Base-by-base conservation (phyloP, 495 filamentous ascomycete genomes). In the Trichoderma asperelloides region DNA sequence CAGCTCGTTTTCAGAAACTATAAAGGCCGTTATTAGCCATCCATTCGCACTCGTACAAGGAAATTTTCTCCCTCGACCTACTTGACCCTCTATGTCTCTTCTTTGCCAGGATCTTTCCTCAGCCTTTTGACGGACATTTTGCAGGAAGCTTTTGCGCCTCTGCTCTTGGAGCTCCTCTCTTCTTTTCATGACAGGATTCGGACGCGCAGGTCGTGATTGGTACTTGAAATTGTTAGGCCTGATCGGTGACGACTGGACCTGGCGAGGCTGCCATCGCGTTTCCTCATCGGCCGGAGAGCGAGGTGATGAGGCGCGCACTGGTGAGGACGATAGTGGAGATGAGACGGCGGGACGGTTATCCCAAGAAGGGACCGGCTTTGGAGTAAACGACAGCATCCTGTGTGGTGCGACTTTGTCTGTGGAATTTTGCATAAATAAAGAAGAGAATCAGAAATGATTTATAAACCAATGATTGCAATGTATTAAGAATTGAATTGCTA, bases 111-210 rank as follows among this genome's bases (percentile, higher is more conserved):
- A 71, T 72, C 76, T 80, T 16, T 91, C 86, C 9, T 96, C 90
- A 3, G 88, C 80, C 45, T 85, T 83, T 69, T 87, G 85, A 71
- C 86, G 80, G n/a, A 97, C 88, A 64, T 88, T 90, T 70, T 89
- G 86, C 37, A 97, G 77, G 70, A 96, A 98, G 65, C 90, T 70
- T 11, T 83, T 79, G 45, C 88, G 80, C 67, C 88, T 76, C 63
- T 80, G 76, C 65, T 88, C 84, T 63, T 81, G 78, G 9, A 76
- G 76, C 60, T 81, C 81, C 68, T 84, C 80, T 23, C 75, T 71
- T 45, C 68, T 76, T 51, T 70, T 69, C 27, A 77, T 70, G 16
- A 82, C 62, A 0, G 79, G 78, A 63, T 82, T 82, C 12, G 72
- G 68, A 64, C 75, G 78, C 63, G 71, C 68, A 37, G 51, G 70